Percentiles rank a stretch among this genome's conserved stretches.
These are phyloP conservation scores for Aspergillus hiratsukae DNA, from an alignment of 2,329 filamentous ascomycete genomes.

Conservation along the genomic window DNA sequence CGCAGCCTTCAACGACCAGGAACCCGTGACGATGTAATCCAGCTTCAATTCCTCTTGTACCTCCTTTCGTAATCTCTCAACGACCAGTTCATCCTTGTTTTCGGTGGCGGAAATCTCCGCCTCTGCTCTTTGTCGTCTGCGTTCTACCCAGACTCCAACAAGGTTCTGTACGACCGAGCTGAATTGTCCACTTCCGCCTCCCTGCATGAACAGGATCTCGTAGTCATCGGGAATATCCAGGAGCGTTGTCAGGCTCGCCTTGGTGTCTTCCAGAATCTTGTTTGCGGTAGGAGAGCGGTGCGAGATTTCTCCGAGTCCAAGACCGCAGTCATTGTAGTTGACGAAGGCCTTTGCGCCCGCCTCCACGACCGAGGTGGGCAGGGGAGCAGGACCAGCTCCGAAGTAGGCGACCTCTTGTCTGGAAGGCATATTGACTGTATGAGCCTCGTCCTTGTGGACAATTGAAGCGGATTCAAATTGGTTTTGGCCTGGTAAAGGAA, in stretches of 20 bases:
- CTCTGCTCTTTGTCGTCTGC: slow-evolving; percentile 52
- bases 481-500: background rate
- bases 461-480: background rate
- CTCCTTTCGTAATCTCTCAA: slow-evolving; percentile 58
- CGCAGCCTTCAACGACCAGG: slow-evolving; percentile 84
- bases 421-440: background rate
- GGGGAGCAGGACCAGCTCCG: slow-evolving; percentile 80
- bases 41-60: slow-evolving; percentile 69
- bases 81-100: slow-evolving; percentile 53
- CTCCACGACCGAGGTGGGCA: slow-evolving; percentile 78
- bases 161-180: slow-evolving; percentile 79
- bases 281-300: slow-evolving; percentile 78
- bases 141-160: slow-evolving; percentile 74
- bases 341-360: slow-evolving; percentile 70
- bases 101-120: slow-evolving; percentile 43
- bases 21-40: slow-evolving; percentile 87
- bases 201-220: slow-evolving; percentile 67
- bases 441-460: background rate
- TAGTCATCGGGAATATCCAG: slow-evolving; percentile 83
- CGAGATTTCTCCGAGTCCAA: slow-evolving; percentile 85
- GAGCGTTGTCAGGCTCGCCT: slow-evolving; percentile 66
- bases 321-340: slow-evolving; percentile 74
- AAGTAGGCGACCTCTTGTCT: slow-evolving; percentile 78
- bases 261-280: slow-evolving; percentile 73
- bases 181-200: slow-evolving; percentile 81